Percentiles rank a stretch among this genome's conserved stretches.
These are phyloP conservation scores for Oemleria cerasiformis DNA, from an alignment of 306 rosid species.

Conservation along the genomic window DNA sequence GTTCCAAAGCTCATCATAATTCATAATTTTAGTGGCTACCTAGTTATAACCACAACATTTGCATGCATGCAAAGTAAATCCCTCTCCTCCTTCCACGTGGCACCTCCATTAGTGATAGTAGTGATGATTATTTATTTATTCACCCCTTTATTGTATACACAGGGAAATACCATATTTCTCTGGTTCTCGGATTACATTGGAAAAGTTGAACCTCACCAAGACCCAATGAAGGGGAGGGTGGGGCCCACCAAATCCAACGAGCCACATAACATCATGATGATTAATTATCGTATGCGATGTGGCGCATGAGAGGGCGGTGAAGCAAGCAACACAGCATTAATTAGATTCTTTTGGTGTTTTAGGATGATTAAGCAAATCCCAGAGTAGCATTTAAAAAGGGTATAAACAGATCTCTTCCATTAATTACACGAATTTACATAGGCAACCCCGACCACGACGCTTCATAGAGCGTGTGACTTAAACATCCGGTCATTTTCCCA, in stretches of 20 bases:
- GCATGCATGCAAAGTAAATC: conserved; percentile 62
- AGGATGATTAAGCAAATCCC: conserved; percentile 61
- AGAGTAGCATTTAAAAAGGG: conserved; percentile 33
- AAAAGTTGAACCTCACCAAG: conserved; percentile 37
- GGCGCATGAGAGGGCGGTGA: conserved; percentile 39
- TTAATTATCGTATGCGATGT: conserved; percentile 4
- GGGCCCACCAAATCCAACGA: conserved; percentile 90
- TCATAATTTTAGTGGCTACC: neutral
- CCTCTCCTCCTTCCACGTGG: conserved; percentile 60
- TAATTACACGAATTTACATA: conserved; percentile 26
- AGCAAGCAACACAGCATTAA: neutral
- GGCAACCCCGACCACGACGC: neutral
- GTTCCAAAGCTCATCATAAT: conserved; percentile 52
- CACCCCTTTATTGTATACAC: neutral
- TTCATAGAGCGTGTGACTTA: conserved; percentile 22
- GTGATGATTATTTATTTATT: conserved; percentile 22
- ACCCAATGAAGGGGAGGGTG: neutral
- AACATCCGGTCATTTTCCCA: neutral
- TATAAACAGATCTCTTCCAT: conserved; percentile 36
- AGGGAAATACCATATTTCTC: conserved; percentile 32
- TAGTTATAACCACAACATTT: conserved; percentile 20
- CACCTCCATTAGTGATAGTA: conserved; percentile 31
- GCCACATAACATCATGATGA: conserved; percentile 63
- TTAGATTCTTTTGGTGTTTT: conserved; percentile 19
- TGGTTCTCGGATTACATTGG: conserved; percentile 34